Base-by-base conservation (phyloP, 2,329 filamentous ascomycete genomes). In the Alternaria longipes region DNA sequence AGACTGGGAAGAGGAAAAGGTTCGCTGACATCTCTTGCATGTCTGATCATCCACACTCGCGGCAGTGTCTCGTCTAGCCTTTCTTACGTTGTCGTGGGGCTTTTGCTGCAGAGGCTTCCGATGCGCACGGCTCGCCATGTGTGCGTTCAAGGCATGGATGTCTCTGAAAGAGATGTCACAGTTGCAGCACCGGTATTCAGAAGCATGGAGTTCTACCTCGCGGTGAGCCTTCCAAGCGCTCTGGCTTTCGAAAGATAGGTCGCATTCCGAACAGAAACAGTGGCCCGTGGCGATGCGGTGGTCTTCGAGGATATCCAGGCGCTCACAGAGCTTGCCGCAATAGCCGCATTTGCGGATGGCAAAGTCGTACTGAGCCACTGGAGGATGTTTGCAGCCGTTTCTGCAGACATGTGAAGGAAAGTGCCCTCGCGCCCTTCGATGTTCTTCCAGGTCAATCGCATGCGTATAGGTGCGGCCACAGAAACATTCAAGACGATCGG, bases 111-210 rank as follows among this genome's bases (percentile, higher is more conserved):
- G 12, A 20, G 57, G 57, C 51, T 60, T 52, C 53, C 24, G 24
- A 53, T 61, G 45, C 57, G 47, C 42, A 47, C 54, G 51, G 28
- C 59, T 62, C 16, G 41, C 56, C 24, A 63, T 58, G 38, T 64
- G 59, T 32, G 30, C 47, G 28, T 58, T 58, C 8, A 65, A 50
- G 28, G 54, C 59, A 41, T 59, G 44, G 40, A 64, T 56, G 34
- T 62, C 54, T 24, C 54, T 62, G 30, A 64, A 64, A 24, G 62
- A 58, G 11, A 64, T 56, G 46, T 66, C 52, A 47, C 62, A 66
- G 30, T 66, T 54, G 50, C 62, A 66, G 30, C 64, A 66, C 16
- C 40, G 36, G 38, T 59, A 66, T 18, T 66, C 41, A 3, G 61
- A 56, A 50, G 54, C 46, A 45, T 66, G 58, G 28, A 59, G 36